These are phyloP conservation scores for Meira nashicola DNA, from an alignment of 1,284 basidiomycete species.

Conservation along the genomic window DNA sequence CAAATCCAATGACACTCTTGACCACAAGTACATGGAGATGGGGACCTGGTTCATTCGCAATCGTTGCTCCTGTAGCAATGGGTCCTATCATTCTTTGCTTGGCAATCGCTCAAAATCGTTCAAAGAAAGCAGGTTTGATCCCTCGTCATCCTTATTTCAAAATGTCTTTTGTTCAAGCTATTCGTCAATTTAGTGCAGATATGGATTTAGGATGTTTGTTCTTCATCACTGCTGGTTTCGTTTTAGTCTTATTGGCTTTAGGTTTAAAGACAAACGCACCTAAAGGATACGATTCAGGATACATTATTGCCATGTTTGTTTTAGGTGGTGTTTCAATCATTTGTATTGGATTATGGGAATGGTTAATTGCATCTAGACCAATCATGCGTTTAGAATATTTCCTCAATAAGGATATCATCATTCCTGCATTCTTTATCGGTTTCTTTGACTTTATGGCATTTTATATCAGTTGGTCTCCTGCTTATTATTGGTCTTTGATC, in stretches of 20 bases:
- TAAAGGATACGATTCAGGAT: slow-evolving; percentile 32
- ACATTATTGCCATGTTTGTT: slow-evolving; percentile 49
- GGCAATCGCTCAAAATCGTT: slow-evolving; percentile 36
- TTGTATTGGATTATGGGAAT: slow-evolving; percentile 33
- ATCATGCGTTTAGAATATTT: slow-evolving; percentile 41
- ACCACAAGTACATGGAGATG: slow-evolving; percentile 38
- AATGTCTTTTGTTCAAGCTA: slow-evolving; percentile 14
- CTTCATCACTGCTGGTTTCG: slow-evolving; percentile 42
- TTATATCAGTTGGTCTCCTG: slow-evolving; percentile 38
- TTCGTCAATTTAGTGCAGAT: slow-evolving; percentile 31
- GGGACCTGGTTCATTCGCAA: slow-evolving; percentile 43
- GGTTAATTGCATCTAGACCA: slow-evolving; percentile 33
- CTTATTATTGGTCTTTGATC: slow-evolving; percentile 32
- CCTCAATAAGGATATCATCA: slow-evolving; percentile 46
- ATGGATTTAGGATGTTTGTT: slow-evolving; percentile 45
- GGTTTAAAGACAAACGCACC: slow-evolving; percentile 28
- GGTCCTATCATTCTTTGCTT: slow-evolving; percentile 39
- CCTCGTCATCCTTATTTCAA: slow-evolving; percentile 38
- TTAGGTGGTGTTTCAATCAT: slow-evolving; percentile 40
- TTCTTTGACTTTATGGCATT: slow-evolving; percentile 51
- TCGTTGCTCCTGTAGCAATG: slow-evolving; percentile 44
- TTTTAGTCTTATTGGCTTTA: slow-evolving; percentile 45
- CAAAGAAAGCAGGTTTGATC: slow-evolving; percentile 29
- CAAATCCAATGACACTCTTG: neutral
- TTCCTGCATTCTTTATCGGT: slow-evolving; percentile 39